Conservation (phyloP, 495 filamentous ascomycete genomes). For the Aspergillus indologenus region DNA sequence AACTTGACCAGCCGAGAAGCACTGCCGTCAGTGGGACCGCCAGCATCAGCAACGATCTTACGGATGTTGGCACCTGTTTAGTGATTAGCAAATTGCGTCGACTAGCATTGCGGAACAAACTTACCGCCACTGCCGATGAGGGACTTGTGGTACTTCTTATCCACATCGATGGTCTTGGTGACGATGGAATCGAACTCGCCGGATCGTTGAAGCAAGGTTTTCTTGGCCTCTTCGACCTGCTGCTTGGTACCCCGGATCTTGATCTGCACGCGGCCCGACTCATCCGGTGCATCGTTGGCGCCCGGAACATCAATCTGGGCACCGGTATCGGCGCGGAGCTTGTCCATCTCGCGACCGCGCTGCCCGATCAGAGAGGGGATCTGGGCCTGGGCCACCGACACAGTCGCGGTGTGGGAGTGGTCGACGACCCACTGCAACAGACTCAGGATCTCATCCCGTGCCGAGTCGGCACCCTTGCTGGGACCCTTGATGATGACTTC, state of each 20-base stretch:
- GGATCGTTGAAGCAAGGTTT: slow-evolving; percentile 77
- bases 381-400: slow-evolving; percentile 84
- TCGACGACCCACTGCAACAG: slow-evolving; percentile 84
- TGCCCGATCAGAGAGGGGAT: slow-evolving; percentile 87
- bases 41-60: slow-evolving; percentile 80
- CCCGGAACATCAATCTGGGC: slow-evolving; percentile 88
- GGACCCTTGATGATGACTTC: slow-evolving; percentile 90
- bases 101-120: slow-evolving; percentile 24
- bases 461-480: slow-evolving; percentile 84
- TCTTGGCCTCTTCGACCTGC: slow-evolving; percentile 86
- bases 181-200: slow-evolving; percentile 83
- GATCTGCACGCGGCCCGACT: slow-evolving; percentile 70
- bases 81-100: slow-evolving; percentile 31
- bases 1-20: slow-evolving; percentile 88
- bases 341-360: slow-evolving; percentile 85
- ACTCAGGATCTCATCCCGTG: slow-evolving; percentile 82
- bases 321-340: slow-evolving; percentile 74
- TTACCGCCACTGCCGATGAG: slow-evolving; percentile 87
- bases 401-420: slow-evolving; percentile 70
- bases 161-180: slow-evolving; percentile 77
- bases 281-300: slow-evolving; percentile 55
- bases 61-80: slow-evolving; percentile 76
- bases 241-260: slow-evolving; percentile 85
- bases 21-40: slow-evolving; percentile 79
- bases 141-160: slow-evolving; percentile 85